Evolutionary conservation across 1,284 basidiomycete species (phyloP).

Genomic region (Trichosporon inkin): DNA sequence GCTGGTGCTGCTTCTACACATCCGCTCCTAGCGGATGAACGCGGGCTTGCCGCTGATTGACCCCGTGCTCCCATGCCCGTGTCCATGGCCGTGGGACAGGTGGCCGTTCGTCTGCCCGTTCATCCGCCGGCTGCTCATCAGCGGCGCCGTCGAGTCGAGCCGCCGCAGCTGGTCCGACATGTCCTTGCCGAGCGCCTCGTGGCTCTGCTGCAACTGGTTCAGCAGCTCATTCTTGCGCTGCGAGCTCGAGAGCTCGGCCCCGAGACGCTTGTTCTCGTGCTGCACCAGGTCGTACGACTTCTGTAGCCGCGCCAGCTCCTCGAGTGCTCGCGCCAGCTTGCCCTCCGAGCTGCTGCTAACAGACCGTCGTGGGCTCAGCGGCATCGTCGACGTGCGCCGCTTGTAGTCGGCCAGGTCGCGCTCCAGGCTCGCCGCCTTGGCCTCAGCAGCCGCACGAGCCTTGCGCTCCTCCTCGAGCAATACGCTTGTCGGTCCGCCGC

Average conservation of each 20-base stretch:
- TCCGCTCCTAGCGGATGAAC: slow-evolving; percentile 5
- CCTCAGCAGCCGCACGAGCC: slow-evolving; percentile 33
- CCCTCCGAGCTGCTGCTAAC: slow-evolving; percentile 19
- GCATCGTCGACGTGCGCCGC: slow-evolving; percentile 25
- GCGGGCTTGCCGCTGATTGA: not conserved
- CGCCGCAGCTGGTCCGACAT: slow-evolving; percentile 44
- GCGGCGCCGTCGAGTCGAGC: slow-evolving; percentile 22
- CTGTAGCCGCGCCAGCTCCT: slow-evolving; percentile 34
- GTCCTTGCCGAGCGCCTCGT: slow-evolving; percentile 44
- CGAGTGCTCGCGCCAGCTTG: slow-evolving; percentile 30
- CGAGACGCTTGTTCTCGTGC: slow-evolving; percentile 32
- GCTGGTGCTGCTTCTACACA: not conserved
- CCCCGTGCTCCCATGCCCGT: not conserved
- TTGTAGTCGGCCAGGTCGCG: slow-evolving; percentile 42
- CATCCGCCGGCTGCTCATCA: not conserved
- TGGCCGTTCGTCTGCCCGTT: not conserved
- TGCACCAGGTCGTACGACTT: slow-evolving; percentile 27
- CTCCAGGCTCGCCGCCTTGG: slow-evolving; percentile 35
- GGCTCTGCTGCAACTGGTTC: slow-evolving; percentile 42
- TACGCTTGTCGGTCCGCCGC: slow-evolving; percentile 32
- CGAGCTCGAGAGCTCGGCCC: slow-evolving; percentile 18
- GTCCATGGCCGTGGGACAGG: not conserved
- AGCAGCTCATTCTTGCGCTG: slow-evolving; percentile 32
- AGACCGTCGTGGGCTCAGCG: slow-evolving; percentile 20
- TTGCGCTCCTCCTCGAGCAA: slow-evolving; percentile 40